Evolutionary conservation across 805 yeast species (phyloP).

Genomic region (Millerago galiae): DNA sequence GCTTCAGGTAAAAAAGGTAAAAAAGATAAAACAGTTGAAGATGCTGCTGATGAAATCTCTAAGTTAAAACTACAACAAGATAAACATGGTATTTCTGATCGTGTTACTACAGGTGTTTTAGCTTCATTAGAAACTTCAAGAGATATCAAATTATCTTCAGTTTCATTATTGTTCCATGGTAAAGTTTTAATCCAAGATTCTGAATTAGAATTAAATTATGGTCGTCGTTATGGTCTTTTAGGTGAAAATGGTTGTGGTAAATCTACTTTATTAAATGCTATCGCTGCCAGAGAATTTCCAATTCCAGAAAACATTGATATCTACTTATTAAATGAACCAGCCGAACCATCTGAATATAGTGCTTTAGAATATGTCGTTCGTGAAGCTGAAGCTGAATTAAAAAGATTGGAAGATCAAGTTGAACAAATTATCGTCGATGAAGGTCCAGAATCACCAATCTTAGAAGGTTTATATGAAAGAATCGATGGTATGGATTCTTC

Average conservation of each 20-base stretch:
- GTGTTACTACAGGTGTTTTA: slow-evolving; percentile 97
- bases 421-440: slow-evolving; percentile 85
- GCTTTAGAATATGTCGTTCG: slow-evolving; percentile 95
- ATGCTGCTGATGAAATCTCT: slow-evolving; percentile 68
- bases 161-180: slow-evolving; percentile 94
- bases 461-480: slow-evolving; percentile 90
- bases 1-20: slow-evolving; percentile 68
- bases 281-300: slow-evolving; percentile 96
- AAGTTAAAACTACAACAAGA: slow-evolving; percentile 91
- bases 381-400: slow-evolving; percentile 92
- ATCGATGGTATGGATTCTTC: slow-evolving; percentile 94
- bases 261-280: slow-evolving; percentile 86
- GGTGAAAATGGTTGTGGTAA: slow-evolving; percentile 99
- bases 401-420: slow-evolving; percentile 82
- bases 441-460: slow-evolving; percentile 85
- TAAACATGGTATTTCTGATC: slow-evolving; percentile 88
- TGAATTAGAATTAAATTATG: slow-evolving; percentile 85
- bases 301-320: slow-evolving; percentile 88
- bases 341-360: slow-evolving; percentile 84
- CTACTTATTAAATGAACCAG: slow-evolving; percentile 94
- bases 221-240: slow-evolving; percentile 93
- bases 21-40: slow-evolving; percentile 42
- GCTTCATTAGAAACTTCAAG: slow-evolving; percentile 85
- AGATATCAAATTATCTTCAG: slow-evolving; percentile 87
- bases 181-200: slow-evolving; percentile 94